Evolutionary conservation across 306 rosid genomes (phyloP), one percentile per base, ranked within the genome.

Genomic region (Medicago lupulina): DNA sequence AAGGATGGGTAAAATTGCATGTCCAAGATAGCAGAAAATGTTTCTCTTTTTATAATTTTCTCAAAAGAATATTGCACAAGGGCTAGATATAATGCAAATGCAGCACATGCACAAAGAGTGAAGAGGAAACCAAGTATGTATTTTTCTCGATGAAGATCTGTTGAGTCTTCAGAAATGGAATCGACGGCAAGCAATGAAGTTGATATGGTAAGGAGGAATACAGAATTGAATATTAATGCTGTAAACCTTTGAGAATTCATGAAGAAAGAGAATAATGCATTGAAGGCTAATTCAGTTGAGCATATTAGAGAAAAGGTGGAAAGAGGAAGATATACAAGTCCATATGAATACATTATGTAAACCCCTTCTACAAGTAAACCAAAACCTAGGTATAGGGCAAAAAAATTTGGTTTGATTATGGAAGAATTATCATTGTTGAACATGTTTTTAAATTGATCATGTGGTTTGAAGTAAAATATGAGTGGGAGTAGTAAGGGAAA

Each of bases 301-400:
- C 66, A 60, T 25, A 60, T 13, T 6, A 60, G 66, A 60, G 40
- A 60, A 28, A 25, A 60, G 0, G 66, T 60, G 0, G 66, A 60
- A 60, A 60, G 66, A 6, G 40, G 40, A 14, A 60, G 66, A 28
- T 60, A 60, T 25, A 12, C 9, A 60, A 60, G 66, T 28, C 66
- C 66, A 60, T 84, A 88, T 18, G 96, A 86, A 70, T 86, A 86
- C 92, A 88, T 84, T 79, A 90, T 18, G 67, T 86, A 79, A 67
- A 67, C 79, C 8, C 80, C 80, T n/a, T 82, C 67, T 87, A 43
- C 84, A 84, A 63, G 70, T 13, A 60, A 5, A 1, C 66, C 41
- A 60, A 60, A 60, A 31, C 9, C 79, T 6, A 86, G 4, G 67
- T 84, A 84, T 13, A 86, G 77, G 19, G 46, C 59, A 39, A 62